Conservation (phyloP, 2,329 filamentous ascomycete genomes). For the Trichoderma sp. region DNA sequence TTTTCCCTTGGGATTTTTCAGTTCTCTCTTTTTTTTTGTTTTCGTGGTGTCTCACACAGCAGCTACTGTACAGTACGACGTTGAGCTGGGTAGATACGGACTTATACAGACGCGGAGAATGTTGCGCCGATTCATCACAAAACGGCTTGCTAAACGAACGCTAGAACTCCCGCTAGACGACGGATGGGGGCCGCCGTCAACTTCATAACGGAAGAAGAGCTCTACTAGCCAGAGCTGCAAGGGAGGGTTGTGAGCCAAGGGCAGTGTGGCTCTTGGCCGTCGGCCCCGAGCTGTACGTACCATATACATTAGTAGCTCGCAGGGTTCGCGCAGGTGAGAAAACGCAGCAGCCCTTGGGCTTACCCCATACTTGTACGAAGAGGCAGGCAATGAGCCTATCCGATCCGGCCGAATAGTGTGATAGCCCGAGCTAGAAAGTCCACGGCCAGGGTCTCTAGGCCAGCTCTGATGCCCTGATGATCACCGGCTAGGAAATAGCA, state of each 20-base stretch:
- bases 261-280: not conserved
- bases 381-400: constrained; percentile 1
- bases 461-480: constrained; percentile 17
- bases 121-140: not conserved
- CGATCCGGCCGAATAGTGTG: constrained; percentile 19
- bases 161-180: constrained; percentile 4
- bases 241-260: not conserved
- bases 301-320: no score
- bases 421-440: not conserved
- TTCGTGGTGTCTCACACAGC: constrained; percentile 18
- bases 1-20: not conserved
- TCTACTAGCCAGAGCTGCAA: not conserved
- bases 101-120: not conserved
- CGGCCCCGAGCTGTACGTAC: not conserved
- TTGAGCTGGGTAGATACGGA: not conserved
- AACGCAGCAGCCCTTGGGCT: constrained; percentile 12
- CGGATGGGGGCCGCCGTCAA: not conserved
- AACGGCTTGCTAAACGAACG: constrained; percentile 1
- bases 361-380: not conserved
- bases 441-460: constrained; percentile 7
- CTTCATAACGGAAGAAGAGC: not conserved
- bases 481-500: constrained; percentile 19
- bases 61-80: no score
- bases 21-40: not conserved
- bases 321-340: not conserved